phyloP scores from a whole-genome alignment of 331 rosid genomes.

The Quercus tomentella region DNA sequence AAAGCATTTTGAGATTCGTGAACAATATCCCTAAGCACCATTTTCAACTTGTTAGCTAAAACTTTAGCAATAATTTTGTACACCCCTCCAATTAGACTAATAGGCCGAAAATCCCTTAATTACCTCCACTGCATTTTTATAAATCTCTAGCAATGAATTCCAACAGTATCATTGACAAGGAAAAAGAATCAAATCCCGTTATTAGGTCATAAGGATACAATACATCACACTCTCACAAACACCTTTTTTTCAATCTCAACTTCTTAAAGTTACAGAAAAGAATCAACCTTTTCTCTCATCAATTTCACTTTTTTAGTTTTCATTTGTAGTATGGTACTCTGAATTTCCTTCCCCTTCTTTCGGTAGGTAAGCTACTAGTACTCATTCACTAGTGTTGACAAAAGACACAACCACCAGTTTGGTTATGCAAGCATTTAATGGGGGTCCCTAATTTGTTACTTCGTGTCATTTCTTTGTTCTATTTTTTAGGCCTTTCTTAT shows the following conservation, averaged over 20 bases:
- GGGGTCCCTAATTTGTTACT: slow-evolving; percentile 15
- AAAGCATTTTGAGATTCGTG: no score
- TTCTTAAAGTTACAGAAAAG: not conserved
- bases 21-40: no score
- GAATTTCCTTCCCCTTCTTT: slow-evolving; percentile 13
- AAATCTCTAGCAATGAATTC: not conserved
- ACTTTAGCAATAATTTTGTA: no score
- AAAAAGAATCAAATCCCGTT: slow-evolving; percentile 21
- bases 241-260: not conserved
- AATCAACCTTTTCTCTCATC: slow-evolving; percentile 10
- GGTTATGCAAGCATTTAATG: slow-evolving; percentile 17
- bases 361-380: slow-evolving; percentile 31
- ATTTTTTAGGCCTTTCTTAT: not conserved
- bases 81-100: no score
- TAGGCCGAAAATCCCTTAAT: no score
- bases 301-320: slow-evolving; percentile 12
- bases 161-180: not conserved
- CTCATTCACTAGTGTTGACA: not conserved
- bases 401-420: not conserved
- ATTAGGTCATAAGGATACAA: slow-evolving; percentile 19
- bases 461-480: slow-evolving; percentile 16
- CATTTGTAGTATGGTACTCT: slow-evolving; percentile 16
- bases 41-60: no score
- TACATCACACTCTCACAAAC: slow-evolving; percentile 12
- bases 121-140: not conserved